phyloP scores from a whole-genome alignment of 495 filamentous ascomycete species.

The Penicillium ochrochloron region DNA sequence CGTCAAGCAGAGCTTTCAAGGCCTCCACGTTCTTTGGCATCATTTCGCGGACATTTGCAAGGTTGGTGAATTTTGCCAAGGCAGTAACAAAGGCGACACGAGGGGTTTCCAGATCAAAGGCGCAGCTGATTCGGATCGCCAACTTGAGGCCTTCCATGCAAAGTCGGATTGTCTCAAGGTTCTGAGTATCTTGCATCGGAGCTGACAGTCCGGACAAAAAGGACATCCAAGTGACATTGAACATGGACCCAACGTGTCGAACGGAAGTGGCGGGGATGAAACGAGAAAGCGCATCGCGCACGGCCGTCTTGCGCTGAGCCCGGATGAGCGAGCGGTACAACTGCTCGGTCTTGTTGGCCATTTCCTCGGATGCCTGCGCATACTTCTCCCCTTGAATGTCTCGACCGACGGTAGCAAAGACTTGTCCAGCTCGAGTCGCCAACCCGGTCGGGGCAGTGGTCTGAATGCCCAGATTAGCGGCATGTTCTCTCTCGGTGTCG shows the following conservation, averaged over 20 bases:
- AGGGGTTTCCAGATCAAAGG: slow-evolving; percentile 89
- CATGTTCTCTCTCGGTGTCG: slow-evolving; percentile 85
- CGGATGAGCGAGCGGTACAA: slow-evolving; percentile 88
- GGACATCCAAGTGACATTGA: slow-evolving; percentile 99
- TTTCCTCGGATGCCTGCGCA: slow-evolving; percentile 92
- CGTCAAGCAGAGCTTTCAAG: slow-evolving; percentile 84
- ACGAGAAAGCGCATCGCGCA: slow-evolving; percentile 67
- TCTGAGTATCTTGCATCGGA: slow-evolving; percentile 87
- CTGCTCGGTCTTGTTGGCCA: slow-evolving; percentile 85
- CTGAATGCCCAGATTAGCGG: slow-evolving; percentile 69
- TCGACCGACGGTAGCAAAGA: slow-evolving; percentile 84
- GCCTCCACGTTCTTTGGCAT: slow-evolving; percentile 96
- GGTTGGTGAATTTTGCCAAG: slow-evolving; percentile 89
- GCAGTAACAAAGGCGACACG: slow-evolving; percentile 93
- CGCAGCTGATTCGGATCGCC: slow-evolving; percentile 87
- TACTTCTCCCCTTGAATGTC: slow-evolving; percentile 94
- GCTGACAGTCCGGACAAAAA: slow-evolving; percentile 93
- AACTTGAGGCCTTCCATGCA: slow-evolving; percentile 96
- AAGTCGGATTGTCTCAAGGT: slow-evolving; percentile 84
- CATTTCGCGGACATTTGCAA: slow-evolving; percentile 95
- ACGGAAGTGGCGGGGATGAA: slow-evolving; percentile 93
- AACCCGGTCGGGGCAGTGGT: slow-evolving; percentile 65
- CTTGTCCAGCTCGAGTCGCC: slow-evolving; percentile 85
- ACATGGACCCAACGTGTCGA: slow-evolving; percentile 97
- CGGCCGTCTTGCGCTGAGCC: slow-evolving; percentile 76